These are phyloP conservation scores for Ulota crispa DNA, from an alignment of 225 moss, liverwort and hornwort species.

Conservation along the genomic window DNA sequence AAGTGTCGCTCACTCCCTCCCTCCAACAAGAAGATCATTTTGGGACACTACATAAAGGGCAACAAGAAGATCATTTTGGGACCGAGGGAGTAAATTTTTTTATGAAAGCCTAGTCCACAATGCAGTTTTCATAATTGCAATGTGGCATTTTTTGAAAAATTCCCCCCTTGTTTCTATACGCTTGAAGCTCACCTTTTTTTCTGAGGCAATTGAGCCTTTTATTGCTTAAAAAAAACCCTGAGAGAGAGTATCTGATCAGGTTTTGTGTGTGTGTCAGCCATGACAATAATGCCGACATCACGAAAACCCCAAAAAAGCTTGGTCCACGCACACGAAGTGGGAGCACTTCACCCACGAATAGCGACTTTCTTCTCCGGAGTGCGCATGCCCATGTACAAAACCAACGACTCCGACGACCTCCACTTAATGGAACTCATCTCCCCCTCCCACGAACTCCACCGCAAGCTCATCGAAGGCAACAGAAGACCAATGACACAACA, in stretches of 20 bases:
- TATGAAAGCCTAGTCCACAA: too few relatives aligned
- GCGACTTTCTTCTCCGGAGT: background rate
- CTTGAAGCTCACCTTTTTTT: too few relatives aligned
- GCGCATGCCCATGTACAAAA: constrained; percentile 37
- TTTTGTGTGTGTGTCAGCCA: background rate
- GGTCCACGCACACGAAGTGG: background rate
- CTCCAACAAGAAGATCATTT: too few relatives aligned
- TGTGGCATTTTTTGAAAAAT: too few relatives aligned
- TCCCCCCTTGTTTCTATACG: too few relatives aligned
- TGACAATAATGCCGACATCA: background rate
- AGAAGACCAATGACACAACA: background rate
- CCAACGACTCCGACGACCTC: constrained; percentile 37
- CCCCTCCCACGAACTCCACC: constrained; percentile 25
- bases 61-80: too few relatives aligned
- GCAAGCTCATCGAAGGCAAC: constrained; percentile 26
- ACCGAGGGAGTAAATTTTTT: too few relatives aligned
- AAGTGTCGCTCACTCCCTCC: too few relatives aligned
- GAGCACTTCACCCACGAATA: background rate
- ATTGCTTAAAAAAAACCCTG: too few relatives aligned
- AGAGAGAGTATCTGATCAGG: background rate
- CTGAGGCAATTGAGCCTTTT: too few relatives aligned
- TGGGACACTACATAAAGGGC: too few relatives aligned
- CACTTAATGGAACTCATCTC: constrained; percentile 42
- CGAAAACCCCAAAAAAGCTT: constrained; percentile 11
- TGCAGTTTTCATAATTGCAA: too few relatives aligned